Evolutionary conservation across 2,329 filamentous ascomycete genomes (phyloP), one percentile per base, ranked within the genome.

Genomic region (Colletotrichum musicola): DNA sequence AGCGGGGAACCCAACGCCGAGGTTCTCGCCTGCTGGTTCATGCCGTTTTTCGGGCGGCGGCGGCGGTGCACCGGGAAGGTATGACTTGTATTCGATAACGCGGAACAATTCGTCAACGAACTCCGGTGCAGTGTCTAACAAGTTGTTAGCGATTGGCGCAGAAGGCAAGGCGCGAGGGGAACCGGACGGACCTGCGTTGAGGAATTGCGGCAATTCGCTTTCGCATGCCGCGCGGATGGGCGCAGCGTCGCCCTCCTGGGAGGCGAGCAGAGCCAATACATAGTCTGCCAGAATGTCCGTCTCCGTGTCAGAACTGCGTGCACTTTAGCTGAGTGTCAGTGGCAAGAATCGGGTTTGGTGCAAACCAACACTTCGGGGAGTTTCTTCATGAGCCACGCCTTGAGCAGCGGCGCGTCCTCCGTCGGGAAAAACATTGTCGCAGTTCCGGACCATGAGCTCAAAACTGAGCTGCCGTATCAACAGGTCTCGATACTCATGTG

Each of bases 251-350:
- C 90, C 91, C 72, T 94, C 91, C 70, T 92, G 90, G 62, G 71
- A 72, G 71, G 88, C 88, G 53, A 95, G 81, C 20, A 96, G 86
- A 6, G 92, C 93, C 70, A 95, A 85, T n/a, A 95, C 91, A 77
- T 95, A 96, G 74, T 96, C 93, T 54, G 92, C 93, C 3, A 96
- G 89, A 5, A 95, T 92, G 75, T 94, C 93, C 38, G 90, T 88
- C 77, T 96, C 93, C 58, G 92, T 92, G 75, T 95, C 92, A 30
- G 92, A 93, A 61, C 92, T 93, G 71, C 30, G 55, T 35, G n/a
- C 16, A 16, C 44, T 16, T 46, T 18, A 46, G 44, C 44, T 16
- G 14, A 20, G 46, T n/a, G 14, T 20, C n/a, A 14, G 67, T 56
- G 27, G 40, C 13, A 42, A 66, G 22, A 12, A 16, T 51, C 57